phyloP scores from a whole-genome alignment of 1,139 yeast genomes.

The Pneumocystis sp. region DNA sequence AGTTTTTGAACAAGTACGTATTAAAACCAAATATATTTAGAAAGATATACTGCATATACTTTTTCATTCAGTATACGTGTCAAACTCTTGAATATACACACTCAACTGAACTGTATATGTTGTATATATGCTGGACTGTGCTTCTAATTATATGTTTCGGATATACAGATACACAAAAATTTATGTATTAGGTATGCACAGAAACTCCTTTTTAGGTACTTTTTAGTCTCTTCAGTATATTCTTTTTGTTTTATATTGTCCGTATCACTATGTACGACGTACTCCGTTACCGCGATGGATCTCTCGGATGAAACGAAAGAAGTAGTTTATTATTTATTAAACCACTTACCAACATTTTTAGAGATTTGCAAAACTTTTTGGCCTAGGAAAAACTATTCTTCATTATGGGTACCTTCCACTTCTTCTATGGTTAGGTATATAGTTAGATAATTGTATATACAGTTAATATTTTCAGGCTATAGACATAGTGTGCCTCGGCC shows the following conservation, averaged over 20 bases:
- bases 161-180: not conserved
- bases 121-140: too few species aligned
- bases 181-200: not conserved
- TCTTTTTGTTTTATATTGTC: not conserved
- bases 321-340: not conserved
- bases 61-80: too few species aligned
- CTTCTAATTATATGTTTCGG: too few species aligned
- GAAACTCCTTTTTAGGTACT: not conserved
- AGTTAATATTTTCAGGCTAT: not conserved
- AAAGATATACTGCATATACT: too few species aligned
- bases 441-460: not conserved
- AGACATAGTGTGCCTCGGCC: not conserved
- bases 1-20: too few species aligned
- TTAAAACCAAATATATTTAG: too few species aligned
- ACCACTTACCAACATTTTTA: not conserved
- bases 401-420: not conserved
- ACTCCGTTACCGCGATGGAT: not conserved
- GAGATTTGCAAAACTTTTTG: not conserved
- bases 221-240: not conserved
- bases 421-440: not conserved
- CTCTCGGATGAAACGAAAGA: not conserved
- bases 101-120: too few species aligned
- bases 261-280: not conserved
- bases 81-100: too few species aligned
- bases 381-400: not conserved